Evolutionary conservation across 257 asterid genomes (phyloP).

Genomic region (Nicotiana benthamiana): DNA sequence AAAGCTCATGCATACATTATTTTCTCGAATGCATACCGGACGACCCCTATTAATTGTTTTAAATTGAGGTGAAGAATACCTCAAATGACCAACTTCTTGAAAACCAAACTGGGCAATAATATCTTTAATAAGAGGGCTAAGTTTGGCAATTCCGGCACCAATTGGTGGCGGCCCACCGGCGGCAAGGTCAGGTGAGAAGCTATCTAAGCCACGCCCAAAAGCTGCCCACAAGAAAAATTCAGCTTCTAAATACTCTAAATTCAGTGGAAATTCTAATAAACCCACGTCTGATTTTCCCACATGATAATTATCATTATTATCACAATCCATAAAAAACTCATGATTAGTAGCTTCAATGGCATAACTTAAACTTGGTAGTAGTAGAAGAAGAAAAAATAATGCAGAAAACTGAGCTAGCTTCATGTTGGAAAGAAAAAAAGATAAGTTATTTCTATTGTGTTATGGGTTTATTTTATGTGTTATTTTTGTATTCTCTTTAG

Average conservation of each 20-base stretch:
- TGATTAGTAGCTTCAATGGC: neutral
- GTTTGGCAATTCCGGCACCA: conserved; percentile 38
- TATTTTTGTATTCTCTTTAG: too few species aligned
- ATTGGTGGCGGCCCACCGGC: conserved; percentile 56
- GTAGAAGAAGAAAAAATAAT: neutral
- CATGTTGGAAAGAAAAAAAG: neutral
- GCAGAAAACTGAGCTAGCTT: neutral
- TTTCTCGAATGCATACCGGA: too few species aligned
- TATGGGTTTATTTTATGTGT: neutral
- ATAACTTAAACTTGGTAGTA: neutral
- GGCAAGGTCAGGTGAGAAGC: conserved; percentile 35
- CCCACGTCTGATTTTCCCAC: conserved; percentile 38
- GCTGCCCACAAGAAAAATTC: conserved; percentile 71
- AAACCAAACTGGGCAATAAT: conserved; percentile 55
- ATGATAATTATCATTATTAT: too few species aligned
- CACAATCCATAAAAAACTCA: neutral
- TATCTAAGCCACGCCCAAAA: conserved; percentile 50
- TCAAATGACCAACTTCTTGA: conserved; percentile 86
- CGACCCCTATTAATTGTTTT: too few species aligned
- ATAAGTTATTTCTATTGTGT: too few species aligned
- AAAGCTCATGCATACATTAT: too few species aligned
- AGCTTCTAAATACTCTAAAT: conserved; percentile 71
- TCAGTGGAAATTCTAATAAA: conserved; percentile 57
- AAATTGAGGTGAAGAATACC: conserved; percentile 18
- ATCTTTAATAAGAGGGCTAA: conserved; percentile 39